Evolutionary conservation across 495 filamentous ascomycete species (phyloP), one percentile per base, ranked within the genome.

Genomic region (Aspergillus bertholletiae): DNA sequence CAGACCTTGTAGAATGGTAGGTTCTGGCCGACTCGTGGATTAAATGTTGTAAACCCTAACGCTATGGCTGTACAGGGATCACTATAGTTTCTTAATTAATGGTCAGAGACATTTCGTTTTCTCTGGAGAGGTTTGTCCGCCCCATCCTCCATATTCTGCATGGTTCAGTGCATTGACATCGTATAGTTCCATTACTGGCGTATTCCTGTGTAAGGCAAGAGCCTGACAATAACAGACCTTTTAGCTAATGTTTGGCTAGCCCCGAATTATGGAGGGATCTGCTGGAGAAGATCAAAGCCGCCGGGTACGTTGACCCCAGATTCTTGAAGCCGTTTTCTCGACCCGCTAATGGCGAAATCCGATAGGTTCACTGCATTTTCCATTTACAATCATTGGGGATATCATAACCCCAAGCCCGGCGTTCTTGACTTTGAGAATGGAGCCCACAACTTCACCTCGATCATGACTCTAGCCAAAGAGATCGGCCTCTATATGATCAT

Each of bases 281-380:
- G 21, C 70, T 85, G 1, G 73, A 86, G 59, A 87, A 87, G 62
- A 76, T 85, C 51, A 86, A 85, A 65, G 82, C 84, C 12, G 75
- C 80, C 15, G 82, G 83, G 6, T 43, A 43, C n/a, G n/a, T 6
- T 7, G 1, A 7, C 11, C 18, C 39, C 39, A 9, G 3, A 8
- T 18, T 22, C 18, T 43, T 18, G 18, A 22, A 5, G 6, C n/a
- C n/a, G 22, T 20, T 7, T 5, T 5, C 7, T 2, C n/a, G 1
- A 43, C n/a, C 2, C 9, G 18, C 20, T 43, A 12, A 43, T 28
- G 26, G 4, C 8, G 7, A 2, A 4, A 8, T 43, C 13, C 18
- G 22, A 43, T 12, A 43, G 39, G 2, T 80, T 81, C 58, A 80
- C 78, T 15, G 72, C 74, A 0, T 76, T 79, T 44, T 73, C 80